These are phyloP conservation scores for Aphanomyces invadans DNA, from an alignment of 352 stramenopile genomes.

Conservation along the genomic window DNA sequence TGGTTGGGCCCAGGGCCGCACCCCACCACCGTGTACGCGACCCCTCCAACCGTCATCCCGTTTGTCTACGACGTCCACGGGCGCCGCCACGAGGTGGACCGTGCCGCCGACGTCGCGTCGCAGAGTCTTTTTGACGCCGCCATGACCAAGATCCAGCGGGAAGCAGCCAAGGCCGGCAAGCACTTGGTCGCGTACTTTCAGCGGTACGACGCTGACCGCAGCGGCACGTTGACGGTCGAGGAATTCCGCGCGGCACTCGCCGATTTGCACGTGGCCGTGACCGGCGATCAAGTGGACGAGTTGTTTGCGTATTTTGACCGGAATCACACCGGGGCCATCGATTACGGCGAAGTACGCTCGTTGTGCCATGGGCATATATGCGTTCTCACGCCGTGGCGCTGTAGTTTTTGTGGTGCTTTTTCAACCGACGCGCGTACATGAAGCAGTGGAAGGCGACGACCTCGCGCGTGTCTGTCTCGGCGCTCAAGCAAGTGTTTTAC, in stretches of 20 bases:
- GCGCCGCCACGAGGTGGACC: slow-evolving; percentile 31
- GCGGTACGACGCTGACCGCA: slow-evolving; percentile 41
- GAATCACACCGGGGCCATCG: slow-evolving; percentile 40
- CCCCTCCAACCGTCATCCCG: slow-evolving; percentile 11
- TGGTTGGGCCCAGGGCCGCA: slow-evolving; percentile 39
- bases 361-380: neutral
- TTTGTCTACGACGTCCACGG: slow-evolving; percentile 62
- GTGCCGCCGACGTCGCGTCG: slow-evolving; percentile 29
- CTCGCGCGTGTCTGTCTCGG: slow-evolving; percentile 25
- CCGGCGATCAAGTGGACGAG: slow-evolving; percentile 34
- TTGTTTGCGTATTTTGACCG: slow-evolving; percentile 46
- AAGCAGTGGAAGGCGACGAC: slow-evolving; percentile 47
- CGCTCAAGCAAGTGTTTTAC: slow-evolving; percentile 39
- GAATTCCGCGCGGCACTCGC: slow-evolving; percentile 40
- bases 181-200: slow-evolving; percentile 38
- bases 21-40: slow-evolving; percentile 33
- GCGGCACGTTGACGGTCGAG: slow-evolving; percentile 36
- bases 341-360: slow-evolving; percentile 40
- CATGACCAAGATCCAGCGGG: slow-evolving; percentile 48
- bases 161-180: slow-evolving; percentile 18
- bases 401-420: slow-evolving; percentile 51
- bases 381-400: neutral
- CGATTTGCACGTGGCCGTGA: slow-evolving; percentile 30
- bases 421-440: slow-evolving; percentile 48
- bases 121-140: slow-evolving; percentile 38